Base-by-base conservation (phyloP, 305 asterid genomes). In the Nicotiana rustica region DNA sequence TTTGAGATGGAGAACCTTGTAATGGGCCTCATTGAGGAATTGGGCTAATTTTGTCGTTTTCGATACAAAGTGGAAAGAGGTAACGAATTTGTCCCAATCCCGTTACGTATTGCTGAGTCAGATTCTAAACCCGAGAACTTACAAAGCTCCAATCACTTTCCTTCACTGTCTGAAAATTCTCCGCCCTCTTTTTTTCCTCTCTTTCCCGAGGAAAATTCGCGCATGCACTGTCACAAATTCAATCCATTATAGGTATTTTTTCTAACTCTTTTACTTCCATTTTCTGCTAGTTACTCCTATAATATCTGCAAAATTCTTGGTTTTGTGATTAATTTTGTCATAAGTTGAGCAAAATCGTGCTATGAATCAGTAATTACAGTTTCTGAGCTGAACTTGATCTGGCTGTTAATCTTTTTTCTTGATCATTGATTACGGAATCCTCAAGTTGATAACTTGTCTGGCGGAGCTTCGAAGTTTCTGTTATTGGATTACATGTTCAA, bases 101-200 rank as follows among this genome's bases (percentile, higher is more conserved):
- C 62, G 47, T 19, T 62, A 0, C 67, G 33, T 38, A 73, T 62
- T 78, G 89, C 83, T 67, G 90, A 85, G 80, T 87, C 86, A 81
- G 88, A 86, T 49, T 66, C 47, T 52, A 19, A 56, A 59, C 44
- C 64, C 5, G 52, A 49, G 47, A 65, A 66, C 14, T 9, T 15
- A 31, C 77, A 17, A 59, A 78, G 41, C 47, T 61, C 82, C 79
- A 18, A 82, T 82, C 80, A 67, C 66, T 38, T 81, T 67, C 55
- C 55, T 47, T 71, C 31, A 12, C 66, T 29, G 60, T 60, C 33
- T 57, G 3, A 19, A 70, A 38, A 70, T 41, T 41, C 77, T 70
- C 31, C 60, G 18, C 57, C 1, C 33, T 38, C 77, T 17, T 10
- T 5, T 38, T 31, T 12, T 33, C 78, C 33, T 21, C 14, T 47